These are phyloP conservation scores for Phytophthora macrochlamydospora DNA, from an alignment of 352 stramenopile genomes.

Conservation along the genomic window DNA sequence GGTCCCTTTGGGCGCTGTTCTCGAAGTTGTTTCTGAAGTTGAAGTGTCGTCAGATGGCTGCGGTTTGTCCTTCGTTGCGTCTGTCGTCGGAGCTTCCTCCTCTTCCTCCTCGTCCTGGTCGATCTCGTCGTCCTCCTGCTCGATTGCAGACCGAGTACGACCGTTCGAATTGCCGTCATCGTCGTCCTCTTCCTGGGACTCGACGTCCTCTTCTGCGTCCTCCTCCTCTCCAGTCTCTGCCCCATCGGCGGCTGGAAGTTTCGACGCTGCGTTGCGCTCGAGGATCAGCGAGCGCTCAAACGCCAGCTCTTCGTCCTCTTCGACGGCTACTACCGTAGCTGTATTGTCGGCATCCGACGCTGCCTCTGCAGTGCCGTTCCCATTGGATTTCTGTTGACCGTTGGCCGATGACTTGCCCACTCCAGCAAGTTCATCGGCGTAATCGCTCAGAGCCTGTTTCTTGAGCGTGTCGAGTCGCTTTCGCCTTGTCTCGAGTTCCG, in stretches of 20 bases:
- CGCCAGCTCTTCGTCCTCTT: slow-evolving; percentile 42
- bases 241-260: slow-evolving; percentile 16
- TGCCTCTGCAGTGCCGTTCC: slow-evolving; percentile 7
- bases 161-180: slow-evolving; percentile 17
- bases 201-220: slow-evolving; percentile 40
- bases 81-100: slow-evolving; percentile 15
- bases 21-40: background rate
- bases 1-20: background rate
- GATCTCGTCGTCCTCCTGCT: slow-evolving; percentile 33
- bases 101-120: slow-evolving; percentile 29
- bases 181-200: slow-evolving; percentile 38
- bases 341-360: slow-evolving; percentile 16
- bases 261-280: slow-evolving; percentile 23
- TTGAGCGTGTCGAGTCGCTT: slow-evolving; percentile 77
- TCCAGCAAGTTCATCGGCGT: slow-evolving; percentile 47
- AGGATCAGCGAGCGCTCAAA: slow-evolving; percentile 46
- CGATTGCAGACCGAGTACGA: slow-evolving; percentile 18
- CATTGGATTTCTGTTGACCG: slow-evolving; percentile 25
- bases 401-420: slow-evolving; percentile 14
- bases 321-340: slow-evolving; percentile 21
- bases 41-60: background rate
- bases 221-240: slow-evolving; percentile 41
- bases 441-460: slow-evolving; percentile 71
- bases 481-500: slow-evolving; percentile 63
- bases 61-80: slow-evolving; percentile 8